Evolutionary conservation across 495 filamentous ascomycete species (phyloP).

Genomic region (Lindgomyces ingoldianus): DNA sequence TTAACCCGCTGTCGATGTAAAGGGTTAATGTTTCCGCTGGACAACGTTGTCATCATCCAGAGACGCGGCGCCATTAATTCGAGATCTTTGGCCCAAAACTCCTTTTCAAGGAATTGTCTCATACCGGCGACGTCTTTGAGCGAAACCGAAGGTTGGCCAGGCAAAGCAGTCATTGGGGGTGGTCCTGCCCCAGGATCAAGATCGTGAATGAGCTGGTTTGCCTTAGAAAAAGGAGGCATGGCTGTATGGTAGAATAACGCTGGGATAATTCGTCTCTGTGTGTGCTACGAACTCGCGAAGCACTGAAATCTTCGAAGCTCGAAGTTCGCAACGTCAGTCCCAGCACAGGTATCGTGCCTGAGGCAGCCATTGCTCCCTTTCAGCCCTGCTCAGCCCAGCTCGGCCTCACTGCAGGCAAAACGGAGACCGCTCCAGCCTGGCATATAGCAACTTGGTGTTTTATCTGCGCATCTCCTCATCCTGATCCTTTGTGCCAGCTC

Average conservation of each 20-base stretch:
- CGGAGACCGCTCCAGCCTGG: neutral
- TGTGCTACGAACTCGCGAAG: neutral
- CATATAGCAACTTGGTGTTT: neutral
- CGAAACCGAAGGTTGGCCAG: neutral
- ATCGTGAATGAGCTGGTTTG: neutral
- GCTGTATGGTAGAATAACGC: neutral
- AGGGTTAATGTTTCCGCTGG: constrained; percentile 17
- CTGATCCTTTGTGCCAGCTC: neutral
- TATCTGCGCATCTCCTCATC: neutral
- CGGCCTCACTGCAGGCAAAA: neutral
- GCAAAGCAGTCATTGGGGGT: neutral
- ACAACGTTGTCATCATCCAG: constrained; percentile 10
- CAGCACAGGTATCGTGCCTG: no score
- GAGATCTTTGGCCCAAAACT: neutral
- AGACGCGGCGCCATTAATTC: constrained; percentile 1
- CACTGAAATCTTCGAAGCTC: neutral
- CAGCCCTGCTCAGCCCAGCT: neutral
- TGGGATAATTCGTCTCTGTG: neutral
- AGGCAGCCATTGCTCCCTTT: neutral
- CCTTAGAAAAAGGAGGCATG: neutral
- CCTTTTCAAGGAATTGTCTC: neutral
- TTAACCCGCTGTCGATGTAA: constrained; percentile 30
- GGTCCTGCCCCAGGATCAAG: neutral
- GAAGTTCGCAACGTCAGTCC: no score
- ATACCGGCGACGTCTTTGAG: neutral